Evolutionary conservation across 2,329 filamentous ascomycete species (phyloP), one percentile per base, ranked within the genome.

Genomic region (Stagonosporopsis vannaccii): DNA sequence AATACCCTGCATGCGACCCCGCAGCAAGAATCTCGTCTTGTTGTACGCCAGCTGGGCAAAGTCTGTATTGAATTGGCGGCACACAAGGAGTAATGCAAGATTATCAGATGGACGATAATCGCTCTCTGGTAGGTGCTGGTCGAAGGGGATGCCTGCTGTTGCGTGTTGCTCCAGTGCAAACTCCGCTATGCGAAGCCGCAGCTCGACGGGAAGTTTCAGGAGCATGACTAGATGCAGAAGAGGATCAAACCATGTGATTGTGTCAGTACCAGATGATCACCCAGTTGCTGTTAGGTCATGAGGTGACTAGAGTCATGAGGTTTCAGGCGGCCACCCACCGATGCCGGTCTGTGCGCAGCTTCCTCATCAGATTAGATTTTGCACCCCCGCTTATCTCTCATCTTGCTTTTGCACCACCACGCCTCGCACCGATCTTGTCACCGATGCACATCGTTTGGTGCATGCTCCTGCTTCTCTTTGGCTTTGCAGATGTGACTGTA

Each of bases 41-140:
- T 46, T 63, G 43, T 76, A 73, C 11, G 77, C 77, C 12, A 77
- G 59, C 9, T 66, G 50, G 40, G 62, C 61, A 36, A 74, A 72
- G 36, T 80, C 78, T 19, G 64, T 45, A 32, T 72, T 66, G 46
- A 79, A 67, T 51, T 76, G 75, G 23, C 68, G 72, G 58, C 78
- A 79, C 3, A 69, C 70, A 12, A 78, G 64, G 7, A 79, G 73
- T 2, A 75, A 63, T 9, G 57, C 43, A 3, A 80, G 67, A 9
- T 66, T 56, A 2, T 44, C 8, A 8, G 68, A 64, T 13, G 72
- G 33, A 8, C 40, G 17, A 19, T 39, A 39, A 8, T 25, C 40
- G 33, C 6, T 8, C n/a, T 43, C 26, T 26, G 13, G 19, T 6
- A 39, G 39, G 17, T 13, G 15, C 20, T 6, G 15, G 39, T 22